These are phyloP conservation scores for Ophiostoma sp. DNA, from an alignment of 2,329 filamentous ascomycete genomes.

Conservation along the genomic window DNA sequence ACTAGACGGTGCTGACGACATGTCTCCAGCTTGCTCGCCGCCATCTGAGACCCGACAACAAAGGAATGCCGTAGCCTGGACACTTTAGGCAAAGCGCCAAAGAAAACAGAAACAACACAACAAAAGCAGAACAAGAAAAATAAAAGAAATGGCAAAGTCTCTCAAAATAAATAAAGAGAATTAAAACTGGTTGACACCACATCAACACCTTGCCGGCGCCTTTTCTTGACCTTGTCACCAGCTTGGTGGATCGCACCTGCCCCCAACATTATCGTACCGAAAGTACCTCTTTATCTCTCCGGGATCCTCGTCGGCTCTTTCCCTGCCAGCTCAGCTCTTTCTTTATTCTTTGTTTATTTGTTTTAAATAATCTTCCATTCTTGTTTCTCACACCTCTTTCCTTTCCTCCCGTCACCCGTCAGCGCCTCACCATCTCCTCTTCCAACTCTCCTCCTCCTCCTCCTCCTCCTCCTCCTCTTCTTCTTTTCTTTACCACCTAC, in stretches of 20 bases:
- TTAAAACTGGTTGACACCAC: not conserved
- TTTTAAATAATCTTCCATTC: conserved; percentile 1
- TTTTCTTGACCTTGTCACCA: not conserved
- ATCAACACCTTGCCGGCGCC: not conserved
- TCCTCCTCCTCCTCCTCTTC: not conserved
- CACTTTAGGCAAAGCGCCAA: conserved; percentile 7
- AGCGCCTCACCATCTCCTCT: not conserved
- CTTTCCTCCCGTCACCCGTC: not conserved
- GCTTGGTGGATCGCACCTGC: conserved; percentile 13
- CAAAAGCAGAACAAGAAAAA: not conserved
- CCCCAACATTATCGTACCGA: conserved; percentile 5
- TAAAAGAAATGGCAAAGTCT: not conserved
- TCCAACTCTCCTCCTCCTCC: not conserved
- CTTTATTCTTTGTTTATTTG: not conserved
- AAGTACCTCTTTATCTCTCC: conserved; percentile 3
- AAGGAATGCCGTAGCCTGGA: conserved; percentile 12
- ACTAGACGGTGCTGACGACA: not conserved
- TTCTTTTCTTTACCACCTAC: not conserved
- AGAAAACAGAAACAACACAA: not conserved
- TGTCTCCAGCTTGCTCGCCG: not conserved
- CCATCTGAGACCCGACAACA: conserved; percentile 8
- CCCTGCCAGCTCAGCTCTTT: not conserved
- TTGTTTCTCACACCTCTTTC: not conserved
- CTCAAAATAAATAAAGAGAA: not conserved
- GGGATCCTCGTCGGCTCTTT: not conserved